Evolutionary conservation across 768 basidiomycete species (phyloP).

Genomic region (Rossbeevera mucosa): DNA sequence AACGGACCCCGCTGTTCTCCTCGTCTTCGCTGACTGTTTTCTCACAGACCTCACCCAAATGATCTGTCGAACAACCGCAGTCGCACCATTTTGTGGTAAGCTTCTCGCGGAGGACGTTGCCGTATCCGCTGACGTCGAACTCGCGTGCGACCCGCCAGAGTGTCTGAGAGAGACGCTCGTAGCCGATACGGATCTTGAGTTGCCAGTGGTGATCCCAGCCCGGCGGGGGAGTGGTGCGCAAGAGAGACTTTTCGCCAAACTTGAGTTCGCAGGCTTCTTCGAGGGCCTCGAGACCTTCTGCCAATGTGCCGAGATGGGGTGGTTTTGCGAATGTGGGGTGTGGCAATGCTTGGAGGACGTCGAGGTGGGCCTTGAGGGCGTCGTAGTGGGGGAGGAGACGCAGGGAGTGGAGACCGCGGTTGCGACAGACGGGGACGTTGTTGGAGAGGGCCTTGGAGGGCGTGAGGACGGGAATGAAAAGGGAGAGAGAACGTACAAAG

Average conservation of each 20-base stretch:
- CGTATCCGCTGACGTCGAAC: constrained; percentile 71
- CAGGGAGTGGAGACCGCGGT: constrained; percentile 62
- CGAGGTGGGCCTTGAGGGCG: constrained; percentile 57
- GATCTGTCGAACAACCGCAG: constrained; percentile 76
- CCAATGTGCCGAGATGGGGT: constrained; percentile 55
- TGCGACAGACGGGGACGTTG: constrained; percentile 59
- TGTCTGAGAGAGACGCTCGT: constrained; percentile 58
- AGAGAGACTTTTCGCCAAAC: constrained; percentile 38
- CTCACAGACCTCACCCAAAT: constrained; percentile 74
- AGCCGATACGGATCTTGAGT: constrained; percentile 55
- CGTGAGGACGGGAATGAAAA: neutral
- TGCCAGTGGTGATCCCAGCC: constrained; percentile 58
- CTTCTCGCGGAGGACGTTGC: constrained; percentile 64
- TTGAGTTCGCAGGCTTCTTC: constrained; percentile 62
- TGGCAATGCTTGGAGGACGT: constrained; percentile 55
- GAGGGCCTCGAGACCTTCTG: constrained; percentile 57
- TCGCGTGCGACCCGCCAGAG: constrained; percentile 69
- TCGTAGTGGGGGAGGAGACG: constrained; percentile 59
- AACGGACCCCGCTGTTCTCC: constrained; percentile 50
- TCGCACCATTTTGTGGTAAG: constrained; percentile 75
- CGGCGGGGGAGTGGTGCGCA: constrained; percentile 30
- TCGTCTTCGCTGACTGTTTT: constrained; percentile 67
- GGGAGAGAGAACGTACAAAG: constrained; percentile 47
- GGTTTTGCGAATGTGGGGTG: constrained; percentile 58
- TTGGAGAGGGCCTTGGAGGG: constrained; percentile 59